Percentiles rank a stretch among this genome's conserved stretches.
phyloP scores from a whole-genome alignment of 441 rosid species.

The Bocquillonia castaneifolia region DNA sequence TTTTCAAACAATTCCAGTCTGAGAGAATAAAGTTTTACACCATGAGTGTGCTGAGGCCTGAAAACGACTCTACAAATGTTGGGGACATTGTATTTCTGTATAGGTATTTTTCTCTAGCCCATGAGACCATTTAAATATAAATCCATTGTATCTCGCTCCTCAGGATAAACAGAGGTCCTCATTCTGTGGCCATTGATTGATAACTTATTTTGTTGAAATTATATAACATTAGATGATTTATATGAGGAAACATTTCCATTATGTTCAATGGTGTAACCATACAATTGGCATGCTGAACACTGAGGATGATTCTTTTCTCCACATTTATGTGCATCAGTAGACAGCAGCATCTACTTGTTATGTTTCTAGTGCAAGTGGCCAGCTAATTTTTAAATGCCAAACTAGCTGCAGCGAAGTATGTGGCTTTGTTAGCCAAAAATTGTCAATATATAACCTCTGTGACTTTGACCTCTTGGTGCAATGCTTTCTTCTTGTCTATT shows the following conservation, averaged over 20 bases:
- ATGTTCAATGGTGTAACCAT: neutral
- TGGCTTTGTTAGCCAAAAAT: neutral
- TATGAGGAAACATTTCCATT: neutral
- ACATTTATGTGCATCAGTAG: neutral
- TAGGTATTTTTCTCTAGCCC: conserved; percentile 43
- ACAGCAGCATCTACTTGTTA: conserved; percentile 1
- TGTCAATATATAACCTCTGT: neutral
- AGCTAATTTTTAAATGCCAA: neutral
- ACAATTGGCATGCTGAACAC: neutral
- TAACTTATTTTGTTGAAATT: neutral
- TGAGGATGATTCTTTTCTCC: neutral
- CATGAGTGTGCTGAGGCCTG: conserved; percentile 88
- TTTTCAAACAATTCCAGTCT: conserved; percentile 43
- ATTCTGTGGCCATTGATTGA: neutral
- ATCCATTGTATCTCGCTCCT: neutral
- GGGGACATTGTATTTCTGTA: conserved; percentile 87
- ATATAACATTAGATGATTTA: neutral
- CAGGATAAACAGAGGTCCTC: neutral
- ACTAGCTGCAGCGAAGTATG: neutral
- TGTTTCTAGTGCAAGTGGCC: neutral
- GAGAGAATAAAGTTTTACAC: conserved; percentile 73
- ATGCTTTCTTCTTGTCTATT: neutral
- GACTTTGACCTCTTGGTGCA: neutral
- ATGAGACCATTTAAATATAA: conserved; percentile 2
- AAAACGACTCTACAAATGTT: conserved; percentile 40